A percentile compares a stretch with the other conserved stretches of the same genome.
Conservation (phyloP, 73 alveolate species). For the Paraurostyla sp. region DNA sequence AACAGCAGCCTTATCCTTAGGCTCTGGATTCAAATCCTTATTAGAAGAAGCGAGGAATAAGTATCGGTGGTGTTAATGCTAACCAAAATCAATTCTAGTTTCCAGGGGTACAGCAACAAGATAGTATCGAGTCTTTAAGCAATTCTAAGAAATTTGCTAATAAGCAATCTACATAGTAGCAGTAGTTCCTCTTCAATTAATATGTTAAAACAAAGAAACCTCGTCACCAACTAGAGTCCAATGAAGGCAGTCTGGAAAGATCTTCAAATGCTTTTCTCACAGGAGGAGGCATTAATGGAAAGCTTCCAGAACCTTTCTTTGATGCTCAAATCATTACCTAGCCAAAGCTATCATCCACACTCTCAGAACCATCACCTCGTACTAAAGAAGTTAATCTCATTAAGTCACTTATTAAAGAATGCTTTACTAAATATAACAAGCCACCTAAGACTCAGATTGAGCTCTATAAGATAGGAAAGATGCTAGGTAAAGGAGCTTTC, state of each 20-base stretch:
- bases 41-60: constrained; percentile 43
- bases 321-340: not conserved
- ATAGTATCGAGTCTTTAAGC: constrained; percentile 24
- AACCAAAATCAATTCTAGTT: not conserved
- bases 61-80: constrained; percentile 9
- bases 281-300: not conserved
- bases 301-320: not conserved
- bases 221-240: not conserved
- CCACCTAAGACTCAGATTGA: constrained; percentile 54
- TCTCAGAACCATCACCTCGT: constrained; percentile 42
- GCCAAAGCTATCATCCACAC: not conserved
- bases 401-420: constrained; percentile 24
- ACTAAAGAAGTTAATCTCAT: constrained; percentile 29
- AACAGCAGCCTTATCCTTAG: no score
- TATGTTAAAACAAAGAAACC: constrained; percentile 41
- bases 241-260: constrained; percentile 21
- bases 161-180: not conserved
- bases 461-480: constrained; percentile 55
- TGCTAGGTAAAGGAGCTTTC: constrained; percentile 70
- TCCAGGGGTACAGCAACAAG: not conserved
- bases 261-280: not conserved
- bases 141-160: not conserved
- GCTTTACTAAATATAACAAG: constrained; percentile 17
- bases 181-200: constrained; percentile 43
- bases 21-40: no score